Evolutionary conservation across 768 basidiomycete species (phyloP), one percentile per base, ranked within the genome.

Genomic region (Tulasnella calospora): DNA sequence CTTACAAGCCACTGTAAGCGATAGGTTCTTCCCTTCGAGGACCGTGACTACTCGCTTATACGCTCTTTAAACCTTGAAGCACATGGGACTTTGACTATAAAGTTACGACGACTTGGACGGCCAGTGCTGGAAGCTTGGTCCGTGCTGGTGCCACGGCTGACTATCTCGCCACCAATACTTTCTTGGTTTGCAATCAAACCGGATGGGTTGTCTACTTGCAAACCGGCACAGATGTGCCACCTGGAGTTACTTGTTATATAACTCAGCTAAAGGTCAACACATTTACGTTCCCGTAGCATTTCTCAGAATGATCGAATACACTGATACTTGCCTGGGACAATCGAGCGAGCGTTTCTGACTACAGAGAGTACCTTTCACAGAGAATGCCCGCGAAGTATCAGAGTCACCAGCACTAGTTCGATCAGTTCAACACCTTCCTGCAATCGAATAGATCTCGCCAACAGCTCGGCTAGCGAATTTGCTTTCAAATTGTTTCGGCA

Each of bases 201-300:
- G 36, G 27, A 21, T 73, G 71, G 46, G 74, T 57, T 13, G 23
- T 75, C 36, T 75, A 75, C 35, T 75, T 75, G 55, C 74, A 75
- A 38, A 57, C 41, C 0, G 74, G 74, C 5, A 57, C 46, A 3
- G 46, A 75, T 27, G 21, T 57, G 7, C 74, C 74, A 10, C 12
- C 74, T 17, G 74, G 74, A 0, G 35, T 30, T 8, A 75, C 74
- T 57, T 75, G 74, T 19, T 23, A 41, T 57, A 23, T 30, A 23
- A 38, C 55, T 40, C 74, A 57, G 9, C 74, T 75, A 13, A 67
- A 67, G 17, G 61, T 67, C 33, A 33, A 15, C 17, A 27, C 15
- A 3, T 67, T 55, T 19, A 55, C 51, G 51, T n/a, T 21, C 9
- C 27, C 27, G 61, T 67, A 67, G 61, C n/a, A 51, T 4, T 35